Percentiles rank a stretch among this genome's conserved stretches.
Evolutionary conservation across 179 eudicot genomes (phyloP).

Genomic region (Gypsophila paniculata): DNA sequence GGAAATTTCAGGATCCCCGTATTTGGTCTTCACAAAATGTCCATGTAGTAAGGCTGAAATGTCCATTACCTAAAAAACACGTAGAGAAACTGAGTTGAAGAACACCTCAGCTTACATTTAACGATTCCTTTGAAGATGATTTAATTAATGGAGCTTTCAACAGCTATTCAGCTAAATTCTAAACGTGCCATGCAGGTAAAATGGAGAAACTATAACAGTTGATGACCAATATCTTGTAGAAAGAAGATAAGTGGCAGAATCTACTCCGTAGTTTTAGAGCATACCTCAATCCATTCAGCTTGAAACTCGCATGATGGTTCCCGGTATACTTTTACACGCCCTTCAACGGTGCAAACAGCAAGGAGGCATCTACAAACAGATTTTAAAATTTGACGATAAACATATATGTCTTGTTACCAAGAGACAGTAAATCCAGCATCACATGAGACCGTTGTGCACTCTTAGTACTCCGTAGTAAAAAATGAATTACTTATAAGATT

Average conservation of each 20-base stretch:
- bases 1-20: conserved; percentile 37
- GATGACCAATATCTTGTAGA: background rate
- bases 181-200: background rate
- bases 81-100: background rate
- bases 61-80: conserved; percentile 47
- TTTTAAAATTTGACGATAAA: background rate
- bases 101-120: background rate
- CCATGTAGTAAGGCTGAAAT: conserved; percentile 57
- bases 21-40: conserved; percentile 44
- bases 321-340: conserved; percentile 73
- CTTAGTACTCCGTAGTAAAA: background rate
- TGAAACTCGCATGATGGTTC: conserved; percentile 71
- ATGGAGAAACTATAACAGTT: background rate
- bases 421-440: background rate
- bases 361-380: conserved; percentile 65
- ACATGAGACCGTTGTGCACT: background rate
- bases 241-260: background rate
- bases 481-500: background rate
- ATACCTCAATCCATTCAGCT: conserved; percentile 90
- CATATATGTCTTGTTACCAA: conserved; percentile 1
- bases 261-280: conserved; percentile 1
- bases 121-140: too few relatives aligned
- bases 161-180: background rate
- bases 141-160: background rate
- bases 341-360: conserved; percentile 78